These are phyloP conservation scores for Blastocystis hominis DNA, from an alignment of 352 stramenopile species.

Conservation along the genomic window DNA sequence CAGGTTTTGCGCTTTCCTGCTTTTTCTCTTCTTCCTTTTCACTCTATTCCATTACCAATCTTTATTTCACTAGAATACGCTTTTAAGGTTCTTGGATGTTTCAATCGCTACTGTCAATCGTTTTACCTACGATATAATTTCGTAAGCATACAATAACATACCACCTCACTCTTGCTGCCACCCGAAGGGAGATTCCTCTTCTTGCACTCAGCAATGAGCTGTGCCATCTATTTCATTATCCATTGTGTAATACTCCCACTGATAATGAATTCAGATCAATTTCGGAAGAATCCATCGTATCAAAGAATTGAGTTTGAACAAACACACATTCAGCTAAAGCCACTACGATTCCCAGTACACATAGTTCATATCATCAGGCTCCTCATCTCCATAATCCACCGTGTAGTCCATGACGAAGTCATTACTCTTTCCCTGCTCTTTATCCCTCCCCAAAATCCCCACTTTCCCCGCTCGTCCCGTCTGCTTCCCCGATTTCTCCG, in stretches of 20 bases:
- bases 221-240: not conserved
- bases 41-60: not conserved
- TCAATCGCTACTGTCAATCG: not conserved
- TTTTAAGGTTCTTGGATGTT: not conserved
- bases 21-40: not conserved
- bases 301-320: not conserved
- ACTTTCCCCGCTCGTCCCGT: slow-evolving; percentile 11
- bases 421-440: not conserved
- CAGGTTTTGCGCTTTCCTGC: not conserved
- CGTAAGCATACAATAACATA: not conserved
- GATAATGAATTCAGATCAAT: not conserved
- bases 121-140: not conserved
- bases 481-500: not conserved
- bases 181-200: not conserved
- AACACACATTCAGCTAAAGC: not conserved
- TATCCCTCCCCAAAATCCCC: not conserved
- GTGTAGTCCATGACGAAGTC: not conserved
- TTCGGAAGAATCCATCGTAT: not conserved
- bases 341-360: slow-evolving; percentile 20
- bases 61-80: not conserved
- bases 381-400: slow-evolving; percentile 23
- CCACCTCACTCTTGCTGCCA: not conserved
- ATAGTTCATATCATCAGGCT: not conserved
- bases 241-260: not conserved
- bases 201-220: not conserved